Evolutionary conservation across 192 early-diverging fungal genomes (phyloP).

Genomic region (Backusella psychrophila): DNA sequence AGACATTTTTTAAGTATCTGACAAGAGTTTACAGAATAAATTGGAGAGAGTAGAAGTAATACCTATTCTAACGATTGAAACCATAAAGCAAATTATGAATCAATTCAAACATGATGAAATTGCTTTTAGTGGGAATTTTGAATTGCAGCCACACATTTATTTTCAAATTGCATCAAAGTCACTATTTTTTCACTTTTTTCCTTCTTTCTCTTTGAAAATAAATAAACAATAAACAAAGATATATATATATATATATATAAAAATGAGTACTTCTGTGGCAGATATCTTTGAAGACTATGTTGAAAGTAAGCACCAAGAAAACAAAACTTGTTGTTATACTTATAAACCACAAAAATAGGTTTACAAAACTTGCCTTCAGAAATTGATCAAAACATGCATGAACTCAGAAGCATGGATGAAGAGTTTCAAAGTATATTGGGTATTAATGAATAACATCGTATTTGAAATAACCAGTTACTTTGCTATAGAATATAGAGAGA

Average conservation of each 20-base stretch:
- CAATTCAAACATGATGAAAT: neutral
- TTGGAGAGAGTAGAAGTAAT: too few species aligned
- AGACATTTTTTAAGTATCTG: too few species aligned
- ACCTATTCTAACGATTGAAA: too few species aligned
- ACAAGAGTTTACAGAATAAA: too few species aligned
- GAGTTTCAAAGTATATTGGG: conserved; percentile 42
- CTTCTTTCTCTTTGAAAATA: neutral
- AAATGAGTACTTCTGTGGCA: conserved; percentile 35
- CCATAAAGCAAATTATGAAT: too few species aligned
- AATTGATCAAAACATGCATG: conserved; percentile 52
- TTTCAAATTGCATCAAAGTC: neutral
- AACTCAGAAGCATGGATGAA: conserved; percentile 46
- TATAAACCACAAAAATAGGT: conserved; percentile 22
- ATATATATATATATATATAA: neutral
- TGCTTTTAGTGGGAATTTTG: neutral
- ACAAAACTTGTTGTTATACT: neutral
- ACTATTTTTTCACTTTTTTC: neutral
- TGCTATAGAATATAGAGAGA: conserved; percentile 14
- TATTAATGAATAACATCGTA: neutral
- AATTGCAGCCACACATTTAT: neutral
- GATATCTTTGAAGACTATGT: conserved; percentile 55
- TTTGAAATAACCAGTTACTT: neutral
- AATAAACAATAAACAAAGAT: too few species aligned
- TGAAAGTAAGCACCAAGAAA: conserved; percentile 41
- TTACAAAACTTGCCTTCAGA: conserved; percentile 53